A percentile compares a stretch with the other conserved stretches of the same genome.
Conservation (phyloP, 371 early-diverging fungal species). For the Quaeritorhiza haematococci region DNA sequence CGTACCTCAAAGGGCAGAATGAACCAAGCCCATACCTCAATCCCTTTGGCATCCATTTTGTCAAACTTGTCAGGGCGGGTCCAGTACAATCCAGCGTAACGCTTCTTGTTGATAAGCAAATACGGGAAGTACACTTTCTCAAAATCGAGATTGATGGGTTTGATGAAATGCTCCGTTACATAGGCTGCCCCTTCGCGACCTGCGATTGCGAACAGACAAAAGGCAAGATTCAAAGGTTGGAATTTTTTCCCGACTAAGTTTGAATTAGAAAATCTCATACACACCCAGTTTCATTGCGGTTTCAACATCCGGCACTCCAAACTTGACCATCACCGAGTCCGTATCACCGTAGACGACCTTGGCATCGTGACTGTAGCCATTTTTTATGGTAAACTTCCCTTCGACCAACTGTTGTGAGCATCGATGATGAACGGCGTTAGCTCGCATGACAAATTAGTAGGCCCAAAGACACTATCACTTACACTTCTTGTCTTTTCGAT, state of each 20-base stretch:
- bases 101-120: constrained; percentile 98
- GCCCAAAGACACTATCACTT: not conserved
- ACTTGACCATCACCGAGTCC: constrained; percentile 99
- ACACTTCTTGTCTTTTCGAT: constrained; percentile 87
- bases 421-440: not conserved
- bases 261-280: too few relatives aligned
- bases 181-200: constrained; percentile 77
- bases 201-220: constrained; percentile 6
- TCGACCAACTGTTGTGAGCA: constrained; percentile 68
- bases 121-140: constrained; percentile 99
- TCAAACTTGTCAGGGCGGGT: constrained; percentile 86
- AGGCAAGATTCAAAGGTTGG: not conserved
- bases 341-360: constrained; percentile 99
- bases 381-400: constrained; percentile 69
- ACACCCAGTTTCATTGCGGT: constrained; percentile 86
- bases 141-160: constrained; percentile 98
- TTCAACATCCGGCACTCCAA: constrained; percentile 73
- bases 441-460: not conserved
- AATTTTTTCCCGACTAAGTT: not conserved
- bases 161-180: constrained; percentile 84
- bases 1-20: constrained; percentile 1
- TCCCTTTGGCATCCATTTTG: constrained; percentile 98
- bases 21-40: constrained; percentile 66
- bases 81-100: constrained; percentile 99
- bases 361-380: constrained; percentile 87